phyloP scores from a whole-genome alignment of 2,329 filamentous ascomycete genomes.

The Chrysosporium keratinophilum region DNA sequence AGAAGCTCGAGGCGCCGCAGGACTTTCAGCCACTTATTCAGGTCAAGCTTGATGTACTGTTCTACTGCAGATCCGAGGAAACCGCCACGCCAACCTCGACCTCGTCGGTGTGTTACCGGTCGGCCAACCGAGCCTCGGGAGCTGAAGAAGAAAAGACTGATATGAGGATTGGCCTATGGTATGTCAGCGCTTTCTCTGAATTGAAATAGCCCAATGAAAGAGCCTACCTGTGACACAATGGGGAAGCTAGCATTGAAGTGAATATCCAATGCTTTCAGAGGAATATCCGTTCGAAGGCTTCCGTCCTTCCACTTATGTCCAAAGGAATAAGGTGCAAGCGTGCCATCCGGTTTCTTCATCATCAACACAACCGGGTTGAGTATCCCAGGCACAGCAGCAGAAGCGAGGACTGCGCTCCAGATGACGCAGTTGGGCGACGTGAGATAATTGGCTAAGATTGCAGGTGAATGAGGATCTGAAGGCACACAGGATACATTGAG shows the following conservation, averaged over 20 bases:
- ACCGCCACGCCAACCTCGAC: slow-evolving; percentile 89
- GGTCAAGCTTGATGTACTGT: slow-evolving; percentile 89
- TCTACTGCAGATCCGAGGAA: slow-evolving; percentile 87
- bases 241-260: slow-evolving; percentile 99
- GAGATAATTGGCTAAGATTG: slow-evolving; percentile 89
- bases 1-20: slow-evolving; percentile 84
- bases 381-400: slow-evolving; percentile 90
- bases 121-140: slow-evolving; percentile 83
- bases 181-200: neutral
- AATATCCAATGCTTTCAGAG: slow-evolving; percentile 82
- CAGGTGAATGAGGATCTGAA: slow-evolving; percentile 83
- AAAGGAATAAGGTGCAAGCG: slow-evolving; percentile 80
- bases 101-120: slow-evolving; percentile 85
- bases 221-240: slow-evolving; percentile 55
- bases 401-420: slow-evolving; percentile 92
- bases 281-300: slow-evolving; percentile 86
- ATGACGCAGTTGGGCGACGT: slow-evolving; percentile 95
- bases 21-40: slow-evolving; percentile 96
- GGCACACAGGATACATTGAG: slow-evolving; percentile 94
- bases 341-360: slow-evolving; percentile 69
- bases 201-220: neutral
- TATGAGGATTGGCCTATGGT: slow-evolving; percentile 83
- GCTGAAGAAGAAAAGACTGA: slow-evolving; percentile 98
- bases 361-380: slow-evolving; percentile 91
- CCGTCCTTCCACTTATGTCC: slow-evolving; percentile 99